A percentile compares a stretch with the other conserved stretches of the same genome.
Evolutionary conservation across 306 rosid species (phyloP).

Genomic region (Medicago arabica): DNA sequence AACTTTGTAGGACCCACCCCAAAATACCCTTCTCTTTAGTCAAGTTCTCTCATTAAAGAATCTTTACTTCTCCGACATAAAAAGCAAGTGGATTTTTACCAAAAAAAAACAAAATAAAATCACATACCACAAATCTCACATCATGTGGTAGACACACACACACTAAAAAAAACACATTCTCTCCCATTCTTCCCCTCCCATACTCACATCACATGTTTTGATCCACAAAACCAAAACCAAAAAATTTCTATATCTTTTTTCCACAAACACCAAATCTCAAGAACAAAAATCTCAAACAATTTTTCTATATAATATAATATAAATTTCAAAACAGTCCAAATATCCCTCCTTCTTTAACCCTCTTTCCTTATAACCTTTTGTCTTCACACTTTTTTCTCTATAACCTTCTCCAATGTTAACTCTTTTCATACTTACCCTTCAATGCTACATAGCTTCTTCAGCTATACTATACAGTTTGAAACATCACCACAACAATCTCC

Average conservation of each 20-base stretch:
- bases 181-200: conserved; percentile 8
- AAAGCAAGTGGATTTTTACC: conserved; percentile 14
- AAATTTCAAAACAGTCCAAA: conserved; percentile 31
- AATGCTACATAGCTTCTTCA: conserved; percentile 51
- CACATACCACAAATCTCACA: not conserved
- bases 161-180: not conserved
- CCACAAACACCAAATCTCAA: conserved; percentile 24
- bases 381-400: conserved; percentile 32
- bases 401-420: conserved; percentile 48
- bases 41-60: not conserved
- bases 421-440: conserved; percentile 50
- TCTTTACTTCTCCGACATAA: conserved; percentile 10
- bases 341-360: conserved; percentile 8
- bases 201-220: conserved; percentile 24
- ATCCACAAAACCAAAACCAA: not conserved
- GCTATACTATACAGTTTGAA: conserved; percentile 66
- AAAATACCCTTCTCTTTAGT: not conserved
- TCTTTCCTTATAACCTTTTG: conserved; percentile 43
- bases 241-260: not conserved
- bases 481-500: conserved; percentile 56
- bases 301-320: not conserved
- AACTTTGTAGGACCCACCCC: not conserved
- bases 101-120: not conserved
- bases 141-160: not conserved
- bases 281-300: not conserved